These are phyloP conservation scores for Candida insectalens DNA, from an alignment of 805 yeast genomes.

Conservation along the genomic window DNA sequence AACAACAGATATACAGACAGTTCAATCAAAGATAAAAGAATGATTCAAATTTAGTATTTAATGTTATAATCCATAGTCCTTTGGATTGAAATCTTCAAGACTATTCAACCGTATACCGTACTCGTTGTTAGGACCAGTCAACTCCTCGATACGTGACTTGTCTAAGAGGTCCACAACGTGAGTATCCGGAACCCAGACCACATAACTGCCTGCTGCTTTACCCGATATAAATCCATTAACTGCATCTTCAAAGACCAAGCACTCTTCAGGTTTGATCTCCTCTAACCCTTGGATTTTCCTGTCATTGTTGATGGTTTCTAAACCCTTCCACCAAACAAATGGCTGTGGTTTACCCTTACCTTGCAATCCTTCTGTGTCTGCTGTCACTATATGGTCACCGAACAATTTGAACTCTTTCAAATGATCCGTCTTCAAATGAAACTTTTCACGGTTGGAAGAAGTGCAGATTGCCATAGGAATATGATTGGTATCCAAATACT, in stretches of 20 bases:
- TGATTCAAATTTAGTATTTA: too few species aligned
- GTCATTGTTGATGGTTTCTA: slow-evolving; percentile 54
- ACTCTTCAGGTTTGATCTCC: slow-evolving; percentile 61
- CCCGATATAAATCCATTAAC: slow-evolving; percentile 87
- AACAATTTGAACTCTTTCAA: slow-evolving; percentile 51
- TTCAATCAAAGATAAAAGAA: background rate
- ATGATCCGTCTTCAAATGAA: slow-evolving; percentile 63
- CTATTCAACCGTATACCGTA: slow-evolving; percentile 48
- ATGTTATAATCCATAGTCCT: slow-evolving; percentile 32
- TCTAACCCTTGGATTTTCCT: slow-evolving; percentile 25
- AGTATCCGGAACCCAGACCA: slow-evolving; percentile 91
- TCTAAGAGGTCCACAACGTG: slow-evolving; percentile 51
- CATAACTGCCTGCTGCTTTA: slow-evolving; percentile 69
- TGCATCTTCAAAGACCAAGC: slow-evolving; percentile 92
- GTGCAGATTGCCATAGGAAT: slow-evolving; percentile 90
- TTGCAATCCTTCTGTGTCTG: slow-evolving; percentile 74
- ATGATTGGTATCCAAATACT: slow-evolving; percentile 35
- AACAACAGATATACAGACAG: background rate
- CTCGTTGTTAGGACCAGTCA: slow-evolving; percentile 30
- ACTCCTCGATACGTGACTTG: slow-evolving; percentile 35
- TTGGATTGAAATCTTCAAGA: slow-evolving; percentile 42
- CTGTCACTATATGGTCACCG: slow-evolving; percentile 61
- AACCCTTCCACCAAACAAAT: slow-evolving; percentile 82
- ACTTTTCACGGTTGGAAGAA: slow-evolving; percentile 59
- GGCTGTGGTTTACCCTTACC: slow-evolving; percentile 94